A percentile compares a stretch with the other conserved stretches of the same genome.
Conservation (phyloP, 352 stramenopile species). For the Paralagenidium karlingii region DNA sequence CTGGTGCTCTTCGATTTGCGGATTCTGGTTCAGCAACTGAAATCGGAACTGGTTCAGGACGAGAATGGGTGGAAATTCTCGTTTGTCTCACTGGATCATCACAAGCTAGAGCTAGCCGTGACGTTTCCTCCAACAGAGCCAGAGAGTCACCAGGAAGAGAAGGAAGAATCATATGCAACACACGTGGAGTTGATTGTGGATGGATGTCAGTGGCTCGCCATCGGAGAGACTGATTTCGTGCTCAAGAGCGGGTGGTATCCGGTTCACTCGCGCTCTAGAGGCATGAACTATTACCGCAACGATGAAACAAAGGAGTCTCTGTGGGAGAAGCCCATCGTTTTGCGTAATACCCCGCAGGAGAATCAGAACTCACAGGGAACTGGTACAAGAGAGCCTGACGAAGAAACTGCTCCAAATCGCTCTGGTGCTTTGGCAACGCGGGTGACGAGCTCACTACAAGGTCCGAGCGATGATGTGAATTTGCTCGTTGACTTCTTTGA, state of each 20-base stretch:
- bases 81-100: slow-evolving; percentile 55
- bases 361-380: neutral
- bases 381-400: neutral
- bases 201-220: slow-evolving; percentile 49
- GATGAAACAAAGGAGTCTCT: slow-evolving; percentile 38
- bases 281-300: slow-evolving; percentile 65
- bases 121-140: too few relatives aligned
- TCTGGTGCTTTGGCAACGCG: neutral
- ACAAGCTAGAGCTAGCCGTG: slow-evolving; percentile 50
- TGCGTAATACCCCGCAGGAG: neutral
- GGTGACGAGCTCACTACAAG: neutral
- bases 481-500: slow-evolving; percentile 30
- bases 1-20: slow-evolving; percentile 47
- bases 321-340: slow-evolving; percentile 55
- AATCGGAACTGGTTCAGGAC: too few relatives aligned
- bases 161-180: slow-evolving; percentile 64
- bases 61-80: slow-evolving; percentile 68
- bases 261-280: slow-evolving; percentile 61
- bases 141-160: slow-evolving; percentile 34
- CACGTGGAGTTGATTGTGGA: slow-evolving; percentile 72
- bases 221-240: slow-evolving; percentile 73
- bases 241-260: slow-evolving; percentile 65
- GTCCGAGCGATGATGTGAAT: neutral
- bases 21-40: too few relatives aligned
- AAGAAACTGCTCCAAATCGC: neutral